Conservation (phyloP, 169 alveolate species). For the Babesia ovata region DNA sequence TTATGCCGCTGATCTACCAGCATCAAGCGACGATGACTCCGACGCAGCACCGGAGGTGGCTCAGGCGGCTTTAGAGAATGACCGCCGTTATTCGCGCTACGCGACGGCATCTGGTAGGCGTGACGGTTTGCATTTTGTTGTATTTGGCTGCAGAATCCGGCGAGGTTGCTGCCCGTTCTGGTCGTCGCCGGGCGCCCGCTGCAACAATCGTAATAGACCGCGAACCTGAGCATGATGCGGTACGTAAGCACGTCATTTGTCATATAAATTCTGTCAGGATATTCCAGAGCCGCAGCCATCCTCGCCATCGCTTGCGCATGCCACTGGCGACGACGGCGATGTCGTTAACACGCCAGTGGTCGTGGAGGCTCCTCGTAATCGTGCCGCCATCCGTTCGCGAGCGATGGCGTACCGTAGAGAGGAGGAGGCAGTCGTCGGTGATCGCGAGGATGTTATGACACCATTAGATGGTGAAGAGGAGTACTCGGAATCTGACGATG, state of each 20-base stretch:
- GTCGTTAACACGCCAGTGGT: not conserved
- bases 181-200: slow-evolving; percentile 39
- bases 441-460: not conserved
- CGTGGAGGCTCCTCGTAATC: slow-evolving; percentile 10
- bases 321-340: not conserved
- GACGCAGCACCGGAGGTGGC: slow-evolving; percentile 26
- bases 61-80: slow-evolving; percentile 47
- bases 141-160: slow-evolving; percentile 7
- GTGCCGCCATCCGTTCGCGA: slow-evolving; percentile 34
- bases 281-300: not conserved
- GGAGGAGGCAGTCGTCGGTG: slow-evolving; percentile 30
- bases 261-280: not conserved
- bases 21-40: slow-evolving; percentile 40
- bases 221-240: not conserved
- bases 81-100: slow-evolving; percentile 53
- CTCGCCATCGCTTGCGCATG: too few relatives aligned
- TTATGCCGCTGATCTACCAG: slow-evolving; percentile 21
- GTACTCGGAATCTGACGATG: slow-evolving; percentile 34
- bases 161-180: not conserved
- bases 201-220: slow-evolving; percentile 12
- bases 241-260: not conserved
- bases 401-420: slow-evolving; percentile 65
- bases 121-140: not conserved
- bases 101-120: slow-evolving; percentile 19
- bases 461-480: slow-evolving; percentile 5